phyloP scores from a whole-genome alignment of 495 filamentous ascomycete species.

The Geopyxis carbonaria region DNA sequence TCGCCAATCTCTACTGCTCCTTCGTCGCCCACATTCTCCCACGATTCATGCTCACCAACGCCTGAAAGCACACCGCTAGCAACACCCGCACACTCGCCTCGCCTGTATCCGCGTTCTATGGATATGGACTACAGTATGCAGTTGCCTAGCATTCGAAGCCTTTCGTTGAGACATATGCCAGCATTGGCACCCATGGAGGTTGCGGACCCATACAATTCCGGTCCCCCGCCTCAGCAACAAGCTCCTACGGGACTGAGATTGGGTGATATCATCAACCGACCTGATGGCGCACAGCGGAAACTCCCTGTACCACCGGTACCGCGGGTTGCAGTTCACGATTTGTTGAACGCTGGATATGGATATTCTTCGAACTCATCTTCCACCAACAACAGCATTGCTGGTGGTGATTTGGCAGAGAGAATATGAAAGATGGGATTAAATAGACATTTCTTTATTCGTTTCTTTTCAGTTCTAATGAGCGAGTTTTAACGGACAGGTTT shows the following conservation, averaged over 20 bases:
- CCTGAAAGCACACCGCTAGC: conserved; percentile 93
- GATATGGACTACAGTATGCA: conserved; percentile 45
- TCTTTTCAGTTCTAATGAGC: too few relatives aligned
- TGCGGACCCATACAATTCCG: conserved; percentile 33
- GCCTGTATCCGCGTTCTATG: conserved; percentile 58
- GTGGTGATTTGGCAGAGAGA: conserved; percentile 23
- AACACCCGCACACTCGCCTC: conserved; percentile 88
- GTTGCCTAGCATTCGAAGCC: conserved; percentile 72
- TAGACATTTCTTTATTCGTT: too few relatives aligned
- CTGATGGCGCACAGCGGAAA: conserved; percentile 77
- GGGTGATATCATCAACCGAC: conserved; percentile 77
- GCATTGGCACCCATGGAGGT: conserved; percentile 83
- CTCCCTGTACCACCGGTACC: conserved; percentile 81
- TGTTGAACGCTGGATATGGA: conserved; percentile 35
- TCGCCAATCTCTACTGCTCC: conserved; percentile 90
- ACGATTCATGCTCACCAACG: conserved; percentile 88
- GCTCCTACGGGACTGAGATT: conserved; percentile 52
- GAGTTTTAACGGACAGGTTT: too few relatives aligned
- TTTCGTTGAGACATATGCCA: conserved; percentile 75
- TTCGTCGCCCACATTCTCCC: conserved; percentile 93
- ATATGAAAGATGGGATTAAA: conserved; percentile 11
- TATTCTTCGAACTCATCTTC: conserved; percentile 21
- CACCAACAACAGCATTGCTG: conserved; percentile 23
- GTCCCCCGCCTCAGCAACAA: conserved; percentile 27
- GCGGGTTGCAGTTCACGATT: conserved; percentile 76